Conservation (phyloP, 495 filamentous ascomycete genomes). For the Trichoderma erinaceum region DNA sequence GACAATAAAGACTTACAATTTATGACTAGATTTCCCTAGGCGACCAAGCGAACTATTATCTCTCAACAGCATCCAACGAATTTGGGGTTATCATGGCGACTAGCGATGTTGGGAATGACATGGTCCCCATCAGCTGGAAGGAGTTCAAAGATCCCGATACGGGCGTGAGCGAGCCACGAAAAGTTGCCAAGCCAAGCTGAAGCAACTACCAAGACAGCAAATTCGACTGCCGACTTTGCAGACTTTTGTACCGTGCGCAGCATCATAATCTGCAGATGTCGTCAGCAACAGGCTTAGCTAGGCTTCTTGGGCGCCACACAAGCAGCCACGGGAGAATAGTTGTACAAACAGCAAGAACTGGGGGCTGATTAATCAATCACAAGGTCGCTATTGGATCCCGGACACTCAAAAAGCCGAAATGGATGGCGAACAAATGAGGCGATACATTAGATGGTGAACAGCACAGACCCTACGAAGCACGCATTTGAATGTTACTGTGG, state of each 20-base stretch:
- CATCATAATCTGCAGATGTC: not conserved
- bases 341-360: no score
- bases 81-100: conserved; percentile 90
- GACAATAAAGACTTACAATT: not conserved
- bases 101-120: conserved; percentile 80
- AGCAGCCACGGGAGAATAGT: no score
- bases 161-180: conserved; percentile 72
- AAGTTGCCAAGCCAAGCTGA: conserved; percentile 92
- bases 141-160: conserved; percentile 81
- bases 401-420: no score
- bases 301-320: no score
- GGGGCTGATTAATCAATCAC: no score
- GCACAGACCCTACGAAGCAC: no score
- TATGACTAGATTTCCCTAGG: conserved; percentile 67
- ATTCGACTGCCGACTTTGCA: not conserved
- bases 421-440: no score
- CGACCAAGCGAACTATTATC: conserved; percentile 90
- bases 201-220: not conserved
- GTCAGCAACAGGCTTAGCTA: not conserved
- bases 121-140: conserved; percentile 91
- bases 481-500: no score
- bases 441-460: no score
- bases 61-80: conserved; percentile 82
- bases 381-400: no score
- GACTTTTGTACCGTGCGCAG: not conserved